These are phyloP conservation scores for Ogataea trehalophila DNA, from an alignment of 805 yeast genomes.

Conservation along the genomic window DNA sequence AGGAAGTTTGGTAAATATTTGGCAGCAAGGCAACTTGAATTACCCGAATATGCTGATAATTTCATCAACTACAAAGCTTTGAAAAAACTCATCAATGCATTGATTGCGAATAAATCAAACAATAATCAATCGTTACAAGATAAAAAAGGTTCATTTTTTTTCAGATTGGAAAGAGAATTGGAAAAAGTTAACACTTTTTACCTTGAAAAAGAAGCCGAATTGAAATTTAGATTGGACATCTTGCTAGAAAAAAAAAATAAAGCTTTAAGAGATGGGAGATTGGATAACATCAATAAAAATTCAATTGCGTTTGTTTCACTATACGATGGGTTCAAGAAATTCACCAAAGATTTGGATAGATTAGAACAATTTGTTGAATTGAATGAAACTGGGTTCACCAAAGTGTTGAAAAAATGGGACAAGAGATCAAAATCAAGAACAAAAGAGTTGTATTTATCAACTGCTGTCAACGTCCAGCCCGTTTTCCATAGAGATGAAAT, in stretches of 20 bases:
- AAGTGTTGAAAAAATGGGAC: constrained; percentile 97
- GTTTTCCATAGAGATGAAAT: constrained; percentile 89
- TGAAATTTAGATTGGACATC: constrained; percentile 73
- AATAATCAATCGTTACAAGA: constrained; percentile 63
- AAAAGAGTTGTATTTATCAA: constrained; percentile 82
- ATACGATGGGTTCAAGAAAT: constrained; percentile 84
- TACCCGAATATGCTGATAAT: constrained; percentile 91
- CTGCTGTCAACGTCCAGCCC: constrained; percentile 95
- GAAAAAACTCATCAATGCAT: constrained; percentile 83
- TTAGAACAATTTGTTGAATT: constrained; percentile 91
- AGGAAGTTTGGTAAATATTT: constrained; percentile 93
- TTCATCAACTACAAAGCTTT: constrained; percentile 93
- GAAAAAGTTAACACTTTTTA: constrained; percentile 95
- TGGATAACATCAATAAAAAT: constrained; percentile 46
- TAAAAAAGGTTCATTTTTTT: constrained; percentile 84
- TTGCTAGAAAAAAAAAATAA: constrained; percentile 60
- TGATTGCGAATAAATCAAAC: constrained; percentile 38
- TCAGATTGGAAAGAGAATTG: constrained; percentile 86
- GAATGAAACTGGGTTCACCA: constrained; percentile 93
- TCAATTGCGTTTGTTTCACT: constrained; percentile 77
- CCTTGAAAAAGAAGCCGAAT: constrained; percentile 83
- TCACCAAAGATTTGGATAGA: constrained; percentile 81
- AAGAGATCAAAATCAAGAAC: constrained; percentile 93
- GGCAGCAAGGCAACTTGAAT: constrained; percentile 88
- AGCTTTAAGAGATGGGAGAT: constrained; percentile 37